Conservation (phyloP, 1,139 yeast genomes). For the Suhomyces yuchorum region DNA sequence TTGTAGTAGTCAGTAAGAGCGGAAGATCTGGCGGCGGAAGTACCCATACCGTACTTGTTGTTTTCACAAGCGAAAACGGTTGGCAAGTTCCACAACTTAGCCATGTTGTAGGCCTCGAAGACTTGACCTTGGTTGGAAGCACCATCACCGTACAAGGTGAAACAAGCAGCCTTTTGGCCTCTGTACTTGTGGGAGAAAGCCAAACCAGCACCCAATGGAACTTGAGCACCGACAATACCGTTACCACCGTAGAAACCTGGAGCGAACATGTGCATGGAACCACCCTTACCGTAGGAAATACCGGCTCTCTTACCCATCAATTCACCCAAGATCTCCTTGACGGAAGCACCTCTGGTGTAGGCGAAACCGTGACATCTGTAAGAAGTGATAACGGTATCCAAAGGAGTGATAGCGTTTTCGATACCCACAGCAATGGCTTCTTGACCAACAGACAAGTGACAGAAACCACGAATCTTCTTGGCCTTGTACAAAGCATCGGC, state of each 20-base stretch:
- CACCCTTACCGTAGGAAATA: conserved; percentile 97
- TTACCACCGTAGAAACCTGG: conserved; percentile 97
- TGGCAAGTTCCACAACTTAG: conserved; percentile 97
- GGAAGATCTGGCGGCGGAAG: conserved; percentile 93
- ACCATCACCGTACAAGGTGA: conserved; percentile 96
- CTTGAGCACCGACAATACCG: conserved; percentile 99
- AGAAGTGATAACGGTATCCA: conserved; percentile 91
- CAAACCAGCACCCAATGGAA: conserved; percentile 95
- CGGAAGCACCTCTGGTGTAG: conserved; percentile 92
- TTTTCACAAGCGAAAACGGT: conserved; percentile 95
- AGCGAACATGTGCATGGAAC: conserved; percentile 98
- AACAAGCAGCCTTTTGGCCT: conserved; percentile 78
- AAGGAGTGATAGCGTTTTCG: conserved; percentile 83
- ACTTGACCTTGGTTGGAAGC: conserved; percentile 99
- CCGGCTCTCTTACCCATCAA: conserved; percentile 96
- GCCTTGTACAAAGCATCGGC: conserved; percentile 98
- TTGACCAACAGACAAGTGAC: conserved; percentile 98
- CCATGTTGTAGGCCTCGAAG: conserved; percentile 97
- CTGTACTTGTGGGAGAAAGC: conserved; percentile 96
- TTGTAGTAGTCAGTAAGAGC: conserved; percentile 96
- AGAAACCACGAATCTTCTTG: conserved; percentile 97
- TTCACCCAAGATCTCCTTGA: conserved; percentile 88
- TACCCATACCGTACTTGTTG: conserved; percentile 99
- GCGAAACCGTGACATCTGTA: conserved; percentile 99
- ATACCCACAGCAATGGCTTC: conserved; percentile 99